These are phyloP conservation scores for Rhizopogon vinicolor DNA, from an alignment of 768 basidiomycete genomes.

Conservation along the genomic window DNA sequence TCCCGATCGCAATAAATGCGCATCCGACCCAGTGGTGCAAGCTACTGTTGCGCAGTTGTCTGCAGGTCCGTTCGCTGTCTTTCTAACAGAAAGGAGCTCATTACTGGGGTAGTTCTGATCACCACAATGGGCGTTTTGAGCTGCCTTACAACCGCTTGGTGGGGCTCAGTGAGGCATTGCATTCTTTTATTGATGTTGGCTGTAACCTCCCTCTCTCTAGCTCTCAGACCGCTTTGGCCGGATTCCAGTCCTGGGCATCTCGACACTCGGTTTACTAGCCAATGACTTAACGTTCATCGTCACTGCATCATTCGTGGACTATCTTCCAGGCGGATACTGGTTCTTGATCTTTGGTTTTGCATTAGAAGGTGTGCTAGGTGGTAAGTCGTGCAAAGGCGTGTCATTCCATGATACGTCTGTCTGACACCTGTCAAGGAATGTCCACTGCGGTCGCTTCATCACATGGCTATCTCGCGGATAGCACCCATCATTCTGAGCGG, in stretches of 20 bases:
- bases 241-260: conserved; percentile 56
- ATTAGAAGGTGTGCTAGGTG: conserved; percentile 69
- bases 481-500: conserved; percentile 51
- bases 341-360: conserved; percentile 67
- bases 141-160: conserved; percentile 80
- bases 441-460: conserved; percentile 44
- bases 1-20: conserved; percentile 34
- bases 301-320: conserved; percentile 52
- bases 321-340: conserved; percentile 79
- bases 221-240: conserved; percentile 79
- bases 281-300: conserved; percentile 65
- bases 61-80: conserved; percentile 41
- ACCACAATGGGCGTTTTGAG: conserved; percentile 67
- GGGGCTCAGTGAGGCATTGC: conserved; percentile 63
- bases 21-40: conserved; percentile 66
- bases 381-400: conserved; percentile 33
- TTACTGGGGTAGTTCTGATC: not conserved
- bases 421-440: conserved; percentile 36
- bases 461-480: conserved; percentile 71
- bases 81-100: not conserved
- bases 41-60: conserved; percentile 66
- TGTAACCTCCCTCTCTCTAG: conserved; percentile 26
- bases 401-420: not conserved
- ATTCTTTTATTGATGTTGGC: not conserved
- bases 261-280: conserved; percentile 54